Base-by-base conservation (phyloP, 116 monocot genomes). In the Thalassia testudinum region DNA sequence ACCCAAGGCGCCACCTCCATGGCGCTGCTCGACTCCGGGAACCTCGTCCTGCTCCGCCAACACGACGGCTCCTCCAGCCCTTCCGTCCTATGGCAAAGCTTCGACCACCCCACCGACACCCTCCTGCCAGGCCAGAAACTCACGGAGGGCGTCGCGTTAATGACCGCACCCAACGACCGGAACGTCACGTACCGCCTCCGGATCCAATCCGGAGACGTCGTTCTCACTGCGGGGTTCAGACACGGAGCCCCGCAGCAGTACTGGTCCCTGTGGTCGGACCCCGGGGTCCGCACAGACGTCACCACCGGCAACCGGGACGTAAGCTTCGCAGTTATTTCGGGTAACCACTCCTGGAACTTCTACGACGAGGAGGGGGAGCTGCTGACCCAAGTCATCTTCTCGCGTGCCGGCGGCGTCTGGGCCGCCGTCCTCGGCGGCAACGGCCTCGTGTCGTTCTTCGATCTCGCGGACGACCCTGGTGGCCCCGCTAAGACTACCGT, bases 221-320 rank as follows among this genome's bases (percentile, higher is more conserved):
- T 5, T 49, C 62, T 73, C 21, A 16, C 14, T 12, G 73, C 58
- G 12, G 50, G 44, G 5, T 73, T 53, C 57, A 3, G 30, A 5
- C n/a, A n/a, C n/a, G 49, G 28, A 6, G 23, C 26, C 20, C 73
- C 50, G 26, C 73, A 73, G 52, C 45, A 34, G 30, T 73, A 73
- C 52, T 80, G 91, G 91, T 78, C 81, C 10, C 52, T 78, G 53
- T 62, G 49, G 47, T 26, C 34, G 49, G 91, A 91, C 0, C 43
- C 42, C 1, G 66, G 78, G 26, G 60, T 17, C 37, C 63, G 70
- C 17, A 18, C 26, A 13, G 68, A 85, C 54, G 48, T 5, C 30
- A 10, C 10, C 30, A 34, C 10, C 30, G 30, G 30, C 10, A 52
- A 43, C 12, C 18, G 20, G 50, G 57, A 7, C 51, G 68, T 2